Conservation (phyloP, 169 alveolate genomes). For the Plasmodium inui region DNA sequence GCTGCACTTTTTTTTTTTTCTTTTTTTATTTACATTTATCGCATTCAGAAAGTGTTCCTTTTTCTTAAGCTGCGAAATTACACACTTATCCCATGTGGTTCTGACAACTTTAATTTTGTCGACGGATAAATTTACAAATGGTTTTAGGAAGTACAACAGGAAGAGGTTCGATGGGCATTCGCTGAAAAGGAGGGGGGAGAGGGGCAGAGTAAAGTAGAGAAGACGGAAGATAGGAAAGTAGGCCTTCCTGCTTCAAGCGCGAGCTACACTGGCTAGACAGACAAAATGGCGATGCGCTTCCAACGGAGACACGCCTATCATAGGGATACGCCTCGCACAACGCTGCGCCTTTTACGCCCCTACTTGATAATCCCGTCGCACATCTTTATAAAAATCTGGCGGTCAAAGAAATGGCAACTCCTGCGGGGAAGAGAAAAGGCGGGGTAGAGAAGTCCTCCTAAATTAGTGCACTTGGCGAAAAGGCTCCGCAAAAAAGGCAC, state of each 20-base stretch:
- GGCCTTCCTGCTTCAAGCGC: not conserved
- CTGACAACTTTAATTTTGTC: slow-evolving; percentile 69
- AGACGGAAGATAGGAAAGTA: not conserved
- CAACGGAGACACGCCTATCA: no score
- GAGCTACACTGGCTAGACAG: not conserved
- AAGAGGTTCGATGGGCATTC: slow-evolving; percentile 63
- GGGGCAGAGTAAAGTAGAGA: not conserved
- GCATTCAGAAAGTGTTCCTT: slow-evolving; percentile 14
- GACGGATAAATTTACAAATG: slow-evolving; percentile 49
- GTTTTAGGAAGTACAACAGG: slow-evolving; percentile 55
- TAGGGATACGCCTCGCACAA: no score
- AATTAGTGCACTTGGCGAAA: not conserved
- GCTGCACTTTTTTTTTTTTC: not conserved
- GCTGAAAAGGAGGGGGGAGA: slow-evolving; percentile 12
- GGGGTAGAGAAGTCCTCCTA: not conserved
- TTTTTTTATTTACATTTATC: slow-evolving; percentile 12
- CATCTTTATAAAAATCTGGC: slow-evolving; percentile 69
- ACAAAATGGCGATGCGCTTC: not conserved
- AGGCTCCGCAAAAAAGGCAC: not conserved
- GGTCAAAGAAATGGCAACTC: slow-evolving; percentile 33
- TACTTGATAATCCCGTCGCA: slow-evolving; percentile 67
- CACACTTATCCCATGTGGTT: slow-evolving; percentile 60
- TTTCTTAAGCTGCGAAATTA: slow-evolving; percentile 27
- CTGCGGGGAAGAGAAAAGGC: not conserved
- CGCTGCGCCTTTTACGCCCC: not conserved